Evolutionary conservation across 2,329 filamentous ascomycete genomes (phyloP).

Genomic region (Davidsoniella virescens): DNA sequence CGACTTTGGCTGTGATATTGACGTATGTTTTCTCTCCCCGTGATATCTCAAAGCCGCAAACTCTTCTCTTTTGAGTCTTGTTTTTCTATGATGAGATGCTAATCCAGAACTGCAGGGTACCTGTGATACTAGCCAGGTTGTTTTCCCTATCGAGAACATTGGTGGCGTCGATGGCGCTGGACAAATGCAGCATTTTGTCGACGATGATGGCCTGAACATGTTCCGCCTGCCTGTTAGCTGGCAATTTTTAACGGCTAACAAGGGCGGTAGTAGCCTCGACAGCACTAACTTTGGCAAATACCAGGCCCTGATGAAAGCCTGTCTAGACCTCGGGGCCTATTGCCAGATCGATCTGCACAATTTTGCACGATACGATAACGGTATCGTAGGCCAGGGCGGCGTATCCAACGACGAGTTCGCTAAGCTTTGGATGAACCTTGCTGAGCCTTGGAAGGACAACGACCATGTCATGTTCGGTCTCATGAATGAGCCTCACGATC

Average conservation of each 20-base stretch:
- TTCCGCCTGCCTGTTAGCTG: constrained; percentile 37
- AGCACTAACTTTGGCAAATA: constrained; percentile 32
- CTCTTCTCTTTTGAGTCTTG: too few species aligned
- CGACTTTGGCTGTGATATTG: constrained; percentile 27
- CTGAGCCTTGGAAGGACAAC: constrained; percentile 38
- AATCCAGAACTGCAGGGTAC: constrained; percentile 17
- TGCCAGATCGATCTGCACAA: constrained; percentile 46
- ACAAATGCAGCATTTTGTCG: constrained; percentile 42
- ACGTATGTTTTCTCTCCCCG: constrained; percentile 19
- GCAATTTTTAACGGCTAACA: constrained; percentile 41
- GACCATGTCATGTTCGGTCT: constrained; percentile 44
- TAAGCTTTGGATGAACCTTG: constrained; percentile 40
- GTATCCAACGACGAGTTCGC: constrained; percentile 42
- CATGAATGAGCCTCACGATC: constrained; percentile 54
- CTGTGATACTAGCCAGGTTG: constrained; percentile 19
- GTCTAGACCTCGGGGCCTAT: constrained; percentile 36
- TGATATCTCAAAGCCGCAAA: not conserved
- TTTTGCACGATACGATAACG: constrained; percentile 43
- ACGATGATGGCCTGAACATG: constrained; percentile 34
- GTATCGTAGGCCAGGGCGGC: constrained; percentile 49
- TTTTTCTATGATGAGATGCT: not conserved
- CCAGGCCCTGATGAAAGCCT: constrained; percentile 38
- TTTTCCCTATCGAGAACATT: constrained; percentile 19
- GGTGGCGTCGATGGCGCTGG: constrained; percentile 23
- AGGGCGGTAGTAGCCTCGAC: constrained; percentile 34